These are phyloP conservation scores for Cerrena zonata DNA, from an alignment of 1,284 basidiomycete genomes.

Conservation along the genomic window DNA sequence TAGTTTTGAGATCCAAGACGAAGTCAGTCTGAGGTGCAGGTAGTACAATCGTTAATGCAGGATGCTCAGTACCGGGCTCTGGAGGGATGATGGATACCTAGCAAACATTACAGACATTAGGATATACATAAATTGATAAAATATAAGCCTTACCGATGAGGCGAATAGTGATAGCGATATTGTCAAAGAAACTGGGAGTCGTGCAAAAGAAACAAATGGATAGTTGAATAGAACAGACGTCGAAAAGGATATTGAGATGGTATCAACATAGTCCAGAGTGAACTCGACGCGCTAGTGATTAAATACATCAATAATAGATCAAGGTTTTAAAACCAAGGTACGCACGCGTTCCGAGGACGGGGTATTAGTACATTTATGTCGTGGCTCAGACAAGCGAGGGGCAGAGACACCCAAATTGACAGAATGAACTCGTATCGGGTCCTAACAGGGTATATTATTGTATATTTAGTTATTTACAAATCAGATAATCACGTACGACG, in stretches of 20 bases:
- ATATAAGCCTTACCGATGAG: slow-evolving; percentile 59
- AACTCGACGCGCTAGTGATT: slow-evolving; percentile 49
- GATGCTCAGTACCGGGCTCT: slow-evolving; percentile 26
- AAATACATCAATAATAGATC: too few species aligned
- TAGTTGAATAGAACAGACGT: slow-evolving; percentile 81
- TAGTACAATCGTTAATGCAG: slow-evolving; percentile 54
- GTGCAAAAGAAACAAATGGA: slow-evolving; percentile 71
- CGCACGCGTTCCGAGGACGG: slow-evolving; percentile 23
- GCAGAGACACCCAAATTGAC: slow-evolving; percentile 68
- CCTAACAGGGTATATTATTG: slow-evolving; percentile 35
- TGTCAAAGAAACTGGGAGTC: slow-evolving; percentile 72
- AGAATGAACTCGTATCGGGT: slow-evolving; percentile 69
- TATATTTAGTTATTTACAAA: neutral
- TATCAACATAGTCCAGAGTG: slow-evolving; percentile 65
- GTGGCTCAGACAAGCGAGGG: slow-evolving; percentile 58
- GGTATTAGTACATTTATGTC: slow-evolving; percentile 29
- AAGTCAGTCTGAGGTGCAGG: slow-evolving; percentile 37
- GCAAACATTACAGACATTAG: too few species aligned
- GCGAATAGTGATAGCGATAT: slow-evolving; percentile 74
- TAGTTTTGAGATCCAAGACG: slow-evolving; percentile 64
- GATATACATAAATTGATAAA: too few species aligned
- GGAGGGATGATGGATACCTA: slow-evolving; percentile 34
- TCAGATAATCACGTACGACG: slow-evolving; percentile 43
- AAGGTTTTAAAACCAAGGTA: too few species aligned
- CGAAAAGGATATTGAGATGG: slow-evolving; percentile 68